Percentiles rank a stretch among this genome's conserved stretches.
Conservation (phyloP, 2,329 filamentous ascomycete species). For the Diplodia sapinea region DNA sequence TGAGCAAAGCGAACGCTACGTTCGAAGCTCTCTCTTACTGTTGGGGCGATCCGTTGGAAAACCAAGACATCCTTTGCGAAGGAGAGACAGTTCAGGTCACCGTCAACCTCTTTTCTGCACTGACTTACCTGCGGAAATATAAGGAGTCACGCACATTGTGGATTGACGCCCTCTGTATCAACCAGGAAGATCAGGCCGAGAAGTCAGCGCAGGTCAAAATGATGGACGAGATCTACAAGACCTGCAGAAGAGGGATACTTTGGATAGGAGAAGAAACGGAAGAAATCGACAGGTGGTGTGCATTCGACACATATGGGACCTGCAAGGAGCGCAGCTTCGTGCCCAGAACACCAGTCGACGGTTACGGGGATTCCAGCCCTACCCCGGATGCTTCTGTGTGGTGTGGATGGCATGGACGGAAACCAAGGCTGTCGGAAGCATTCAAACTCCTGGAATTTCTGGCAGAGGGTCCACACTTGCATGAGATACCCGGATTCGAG, state of each 20-base stretch:
- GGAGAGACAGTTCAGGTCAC: neutral
- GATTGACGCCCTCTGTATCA: slow-evolving; percentile 9
- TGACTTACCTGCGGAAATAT: neutral
- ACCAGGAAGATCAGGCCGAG: neutral
- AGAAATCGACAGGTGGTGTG: neutral
- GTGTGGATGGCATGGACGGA: neutral
- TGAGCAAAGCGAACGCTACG: neutral
- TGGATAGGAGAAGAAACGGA: slow-evolving; percentile 4
- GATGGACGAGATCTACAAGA: slow-evolving; percentile 9
- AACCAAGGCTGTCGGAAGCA: neutral
- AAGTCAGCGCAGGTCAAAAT: slow-evolving; percentile 12
- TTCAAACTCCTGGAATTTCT: slow-evolving; percentile 7
- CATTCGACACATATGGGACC: neutral
- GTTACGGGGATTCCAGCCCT: too few relatives aligned
- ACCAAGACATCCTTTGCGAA: neutral
- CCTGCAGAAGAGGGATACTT: neutral
- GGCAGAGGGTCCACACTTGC: neutral
- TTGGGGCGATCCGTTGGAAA: slow-evolving; percentile 29
- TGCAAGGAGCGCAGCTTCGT: neutral
- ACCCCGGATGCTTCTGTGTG: too few relatives aligned
- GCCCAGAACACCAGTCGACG: neutral
- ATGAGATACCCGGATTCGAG: neutral
- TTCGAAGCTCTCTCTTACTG: slow-evolving; percentile 32
- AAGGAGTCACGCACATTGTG: neutral
- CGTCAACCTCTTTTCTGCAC: neutral